Percentiles rank a stretch among this genome's conserved stretches.
Conservation (phyloP, 1,284 basidiomycete species). For the Phellopilus nigrolimitatus region DNA sequence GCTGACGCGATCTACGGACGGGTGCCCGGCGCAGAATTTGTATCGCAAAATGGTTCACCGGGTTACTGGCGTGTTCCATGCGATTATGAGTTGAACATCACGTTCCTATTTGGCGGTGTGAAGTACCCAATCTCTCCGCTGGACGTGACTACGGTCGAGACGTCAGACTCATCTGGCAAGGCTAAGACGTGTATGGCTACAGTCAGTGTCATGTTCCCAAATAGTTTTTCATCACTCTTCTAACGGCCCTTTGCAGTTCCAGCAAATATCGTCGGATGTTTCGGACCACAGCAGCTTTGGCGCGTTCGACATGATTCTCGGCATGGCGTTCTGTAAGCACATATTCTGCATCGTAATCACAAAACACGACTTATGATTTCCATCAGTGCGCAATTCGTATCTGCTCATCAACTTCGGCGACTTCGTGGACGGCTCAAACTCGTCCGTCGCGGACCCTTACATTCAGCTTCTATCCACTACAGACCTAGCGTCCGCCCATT, state of each 20-base stretch:
- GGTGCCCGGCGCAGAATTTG: conserved; percentile 23
- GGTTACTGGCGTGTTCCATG: conserved; percentile 25
- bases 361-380: neutral
- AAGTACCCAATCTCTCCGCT: conserved; percentile 23
- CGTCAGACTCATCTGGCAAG: conserved; percentile 1
- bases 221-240: conserved; percentile 9
- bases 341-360: neutral
- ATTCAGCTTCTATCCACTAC: conserved; percentile 25
- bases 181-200: conserved; percentile 19
- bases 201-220: conserved; percentile 15
- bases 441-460: conserved; percentile 22
- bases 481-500: conserved; percentile 20
- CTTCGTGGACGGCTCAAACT: conserved; percentile 25
- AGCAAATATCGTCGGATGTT: conserved; percentile 20
- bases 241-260: conserved; percentile 21
- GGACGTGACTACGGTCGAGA: conserved; percentile 19
- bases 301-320: conserved; percentile 24
- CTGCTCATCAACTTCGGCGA: conserved; percentile 25
- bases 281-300: conserved; percentile 16
- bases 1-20: conserved; percentile 27
- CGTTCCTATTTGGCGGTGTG: conserved; percentile 22
- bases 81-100: conserved; percentile 26
- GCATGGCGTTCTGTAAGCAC: conserved; percentile 25
- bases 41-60: conserved; percentile 9
- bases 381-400: conserved; percentile 24